These are phyloP conservation scores for Lipomyces mesembrius DNA, from an alignment of 805 yeast genomes.

Conservation along the genomic window DNA sequence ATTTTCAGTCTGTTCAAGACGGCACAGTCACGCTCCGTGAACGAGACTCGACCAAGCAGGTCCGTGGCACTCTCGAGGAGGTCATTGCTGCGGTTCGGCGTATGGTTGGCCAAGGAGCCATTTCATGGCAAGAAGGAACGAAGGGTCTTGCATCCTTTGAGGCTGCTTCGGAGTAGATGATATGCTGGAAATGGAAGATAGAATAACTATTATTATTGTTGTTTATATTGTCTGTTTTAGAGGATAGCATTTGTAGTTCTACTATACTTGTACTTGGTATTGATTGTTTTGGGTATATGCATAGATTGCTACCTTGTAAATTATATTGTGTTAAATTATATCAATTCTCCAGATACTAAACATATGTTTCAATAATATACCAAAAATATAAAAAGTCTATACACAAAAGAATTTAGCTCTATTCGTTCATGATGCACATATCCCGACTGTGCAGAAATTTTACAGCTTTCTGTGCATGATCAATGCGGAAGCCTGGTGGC, in stretches of 20 bases:
- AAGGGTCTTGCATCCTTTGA: slow-evolving; percentile 72
- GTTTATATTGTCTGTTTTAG: not conserved
- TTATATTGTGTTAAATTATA: not conserved
- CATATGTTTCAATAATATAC: not conserved
- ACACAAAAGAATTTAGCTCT: not conserved
- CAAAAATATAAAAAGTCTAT: not conserved
- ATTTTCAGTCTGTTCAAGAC: slow-evolving; percentile 88
- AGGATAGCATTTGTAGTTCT: not conserved
- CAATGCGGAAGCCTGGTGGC: slow-evolving; percentile 58
- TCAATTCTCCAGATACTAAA: not conserved
- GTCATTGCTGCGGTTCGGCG: slow-evolving; percentile 70
- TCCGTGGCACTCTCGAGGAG: slow-evolving; percentile 83
- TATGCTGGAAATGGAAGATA: not conserved
- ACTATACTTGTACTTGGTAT: not conserved
- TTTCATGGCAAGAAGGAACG: slow-evolving; percentile 86
- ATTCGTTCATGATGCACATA: not conserved
- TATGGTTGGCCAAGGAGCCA: slow-evolving; percentile 69
- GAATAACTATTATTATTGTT: not conserved
- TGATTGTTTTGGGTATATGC: not conserved
- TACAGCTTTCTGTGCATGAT: slow-evolving; percentile 37
- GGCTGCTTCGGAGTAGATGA: slow-evolving; percentile 43
- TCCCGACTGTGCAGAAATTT: not conserved
- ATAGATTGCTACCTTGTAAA: slow-evolving; percentile 2
- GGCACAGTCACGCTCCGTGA: slow-evolving; percentile 92
- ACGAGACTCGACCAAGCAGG: slow-evolving; percentile 95